Conservation (phyloP, 192 early-diverging fungal species). For the Linnemannia schmuckeri region DNA sequence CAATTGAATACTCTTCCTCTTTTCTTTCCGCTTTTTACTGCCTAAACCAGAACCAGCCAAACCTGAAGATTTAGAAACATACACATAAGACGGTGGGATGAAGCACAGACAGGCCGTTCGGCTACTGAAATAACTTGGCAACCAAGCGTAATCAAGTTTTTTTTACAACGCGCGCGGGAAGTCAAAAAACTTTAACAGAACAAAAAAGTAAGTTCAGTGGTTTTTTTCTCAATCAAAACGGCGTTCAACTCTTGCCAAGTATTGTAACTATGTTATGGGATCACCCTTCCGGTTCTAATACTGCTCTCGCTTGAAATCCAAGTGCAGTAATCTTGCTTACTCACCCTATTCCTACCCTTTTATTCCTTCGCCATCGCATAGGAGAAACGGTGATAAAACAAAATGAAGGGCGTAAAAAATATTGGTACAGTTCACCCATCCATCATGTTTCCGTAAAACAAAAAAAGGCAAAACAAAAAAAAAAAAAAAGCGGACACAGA, state of each 20-base stretch:
- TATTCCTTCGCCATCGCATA: not conserved
- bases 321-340: slow-evolving; percentile 1
- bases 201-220: not conserved
- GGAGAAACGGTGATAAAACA: not conserved
- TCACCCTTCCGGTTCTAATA: not conserved
- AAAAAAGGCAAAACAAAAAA: not conserved
- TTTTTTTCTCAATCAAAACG: not conserved
- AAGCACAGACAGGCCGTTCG: slow-evolving; percentile 3
- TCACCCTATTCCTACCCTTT: not conserved
- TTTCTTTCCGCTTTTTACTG: too few species aligned
- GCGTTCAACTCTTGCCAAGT: not conserved
- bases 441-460: not conserved
- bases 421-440: too few species aligned
- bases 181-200: not conserved
- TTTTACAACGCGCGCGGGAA: not conserved
- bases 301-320: not conserved
- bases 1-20: too few species aligned
- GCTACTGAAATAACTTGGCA: not conserved
- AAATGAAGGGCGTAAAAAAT: not conserved
- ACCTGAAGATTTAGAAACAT: not conserved
- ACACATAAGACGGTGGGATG: not conserved
- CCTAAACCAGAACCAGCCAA: too few species aligned
- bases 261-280: not conserved
- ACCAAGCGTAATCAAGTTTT: not conserved
- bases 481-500: not conserved